A percentile compares a stretch with the other conserved stretches of the same genome.
These are phyloP conservation scores for Penicillium coffeae DNA, from an alignment of 495 filamentous ascomycete genomes.

Conservation along the genomic window DNA sequence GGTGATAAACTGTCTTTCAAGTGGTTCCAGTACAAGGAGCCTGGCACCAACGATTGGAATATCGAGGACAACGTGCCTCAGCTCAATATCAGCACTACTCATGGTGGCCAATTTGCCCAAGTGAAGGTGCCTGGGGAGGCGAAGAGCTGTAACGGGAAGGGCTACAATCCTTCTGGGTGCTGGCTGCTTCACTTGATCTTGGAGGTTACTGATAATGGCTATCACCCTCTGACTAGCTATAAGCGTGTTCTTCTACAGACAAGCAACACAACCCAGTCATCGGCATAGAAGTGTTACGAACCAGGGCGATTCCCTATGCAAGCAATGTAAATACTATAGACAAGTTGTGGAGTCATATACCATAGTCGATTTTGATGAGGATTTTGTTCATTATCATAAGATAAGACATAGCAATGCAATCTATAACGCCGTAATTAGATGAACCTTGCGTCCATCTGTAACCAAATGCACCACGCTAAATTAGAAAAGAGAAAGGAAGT, in stretches of 20 bases:
- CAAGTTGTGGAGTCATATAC: too few species aligned
- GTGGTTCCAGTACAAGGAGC: conserved; percentile 48
- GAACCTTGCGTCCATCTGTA: conserved; percentile 6
- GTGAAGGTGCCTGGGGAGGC: conserved; percentile 30
- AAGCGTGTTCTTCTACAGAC: conserved; percentile 38
- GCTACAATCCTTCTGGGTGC: conserved; percentile 24
- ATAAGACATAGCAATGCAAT: not conserved
- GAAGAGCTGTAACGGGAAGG: conserved; percentile 21
- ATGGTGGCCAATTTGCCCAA: conserved; percentile 21
- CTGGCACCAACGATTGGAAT: conserved; percentile 37
- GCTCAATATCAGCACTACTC: conserved; percentile 21
- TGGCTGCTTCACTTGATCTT: conserved; percentile 38
- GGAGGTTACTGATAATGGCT: conserved; percentile 37
- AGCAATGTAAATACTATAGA: too few species aligned
- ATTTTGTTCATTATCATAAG: not conserved
- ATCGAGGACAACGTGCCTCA: conserved; percentile 34
- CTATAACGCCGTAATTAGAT: conserved; percentile 2
- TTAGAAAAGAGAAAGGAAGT: not conserved
- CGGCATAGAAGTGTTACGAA: too few species aligned
- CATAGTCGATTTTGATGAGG: too few species aligned
- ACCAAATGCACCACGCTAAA: conserved; percentile 18
- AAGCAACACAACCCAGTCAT: conserved; percentile 11
- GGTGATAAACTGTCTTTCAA: conserved; percentile 34
- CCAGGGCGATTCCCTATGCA: too few species aligned
- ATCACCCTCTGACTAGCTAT: conserved; percentile 35